Conservation (phyloP, 345 rosid genomes). For the Citrus inodora region DNA sequence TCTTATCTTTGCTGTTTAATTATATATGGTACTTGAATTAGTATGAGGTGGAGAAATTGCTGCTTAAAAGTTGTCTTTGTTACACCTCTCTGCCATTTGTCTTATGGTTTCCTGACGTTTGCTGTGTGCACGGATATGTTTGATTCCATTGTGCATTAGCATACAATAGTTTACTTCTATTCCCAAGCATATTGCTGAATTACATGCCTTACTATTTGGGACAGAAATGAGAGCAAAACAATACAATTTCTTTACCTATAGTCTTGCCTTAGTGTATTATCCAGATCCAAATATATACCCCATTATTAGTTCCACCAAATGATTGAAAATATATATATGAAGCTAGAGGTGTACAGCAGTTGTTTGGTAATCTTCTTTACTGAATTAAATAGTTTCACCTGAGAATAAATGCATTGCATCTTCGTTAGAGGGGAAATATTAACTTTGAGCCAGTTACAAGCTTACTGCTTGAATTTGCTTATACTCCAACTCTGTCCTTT, state of each 20-base stretch:
- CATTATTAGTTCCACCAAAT: too few species aligned
- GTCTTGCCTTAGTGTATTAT: too few species aligned
- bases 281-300: too few species aligned
- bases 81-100: not conserved
- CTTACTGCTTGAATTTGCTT: not conserved
- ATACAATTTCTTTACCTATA: too few species aligned
- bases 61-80: not conserved
- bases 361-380: too few species aligned
- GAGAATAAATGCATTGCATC: not conserved
- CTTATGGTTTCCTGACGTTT: not conserved
- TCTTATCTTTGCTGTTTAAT: not conserved
- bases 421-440: not conserved
- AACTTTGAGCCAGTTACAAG: not conserved
- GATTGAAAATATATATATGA: too few species aligned
- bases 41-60: not conserved
- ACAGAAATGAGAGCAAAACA: too few species aligned
- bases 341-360: too few species aligned
- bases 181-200: not conserved
- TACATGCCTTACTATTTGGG: too few species aligned
- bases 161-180: not conserved
- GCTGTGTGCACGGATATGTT: not conserved
- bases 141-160: not conserved
- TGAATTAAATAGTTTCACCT: not conserved
- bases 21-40: not conserved
- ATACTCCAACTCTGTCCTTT: not conserved